These are phyloP conservation scores for Geoglossum cookeanum DNA, from an alignment of 2,329 filamentous ascomycete species.

Conservation along the genomic window DNA sequence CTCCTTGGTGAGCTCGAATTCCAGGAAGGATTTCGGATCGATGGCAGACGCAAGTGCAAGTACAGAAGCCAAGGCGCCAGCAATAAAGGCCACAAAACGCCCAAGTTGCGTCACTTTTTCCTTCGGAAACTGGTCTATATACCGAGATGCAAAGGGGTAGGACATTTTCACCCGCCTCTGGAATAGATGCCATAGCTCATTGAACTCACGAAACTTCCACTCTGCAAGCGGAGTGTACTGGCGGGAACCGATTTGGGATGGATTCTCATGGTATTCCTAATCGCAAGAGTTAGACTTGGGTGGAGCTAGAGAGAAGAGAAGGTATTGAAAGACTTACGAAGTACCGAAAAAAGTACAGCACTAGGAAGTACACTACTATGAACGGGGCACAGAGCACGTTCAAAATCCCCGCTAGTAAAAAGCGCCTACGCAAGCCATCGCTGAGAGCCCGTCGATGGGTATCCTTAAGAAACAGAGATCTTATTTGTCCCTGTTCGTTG, in stretches of 20 bases:
- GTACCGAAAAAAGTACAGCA: slow-evolving; percentile 86
- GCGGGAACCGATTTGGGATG: slow-evolving; percentile 65
- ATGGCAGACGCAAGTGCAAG: slow-evolving; percentile 68
- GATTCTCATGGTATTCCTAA: slow-evolving; percentile 88
- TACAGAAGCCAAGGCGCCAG: slow-evolving; percentile 71
- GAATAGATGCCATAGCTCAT: slow-evolving; percentile 85
- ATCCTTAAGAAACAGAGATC: slow-evolving; percentile 68
- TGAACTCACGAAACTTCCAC: slow-evolving; percentile 98
- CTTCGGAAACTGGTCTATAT: slow-evolving; percentile 92
- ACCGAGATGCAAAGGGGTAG: slow-evolving; percentile 77
- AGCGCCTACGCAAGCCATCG: slow-evolving; percentile 54
- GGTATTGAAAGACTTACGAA: slow-evolving; percentile 38
- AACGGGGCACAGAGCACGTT: slow-evolving; percentile 78
- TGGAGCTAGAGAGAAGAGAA: background rate
- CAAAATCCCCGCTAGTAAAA: slow-evolving; percentile 67
- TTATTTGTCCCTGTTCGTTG: slow-evolving; percentile 71
- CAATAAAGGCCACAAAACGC: slow-evolving; percentile 69
- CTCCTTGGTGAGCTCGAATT: slow-evolving; percentile 78
- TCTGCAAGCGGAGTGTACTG: slow-evolving; percentile 85
- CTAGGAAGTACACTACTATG: slow-evolving; percentile 65
- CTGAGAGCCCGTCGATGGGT: slow-evolving; percentile 64
- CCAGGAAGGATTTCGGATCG: slow-evolving; percentile 77
- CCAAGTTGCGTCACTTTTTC: slow-evolving; percentile 76
- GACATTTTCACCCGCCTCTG: slow-evolving; percentile 83
- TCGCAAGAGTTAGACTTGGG: background rate